phyloP scores from a whole-genome alignment of 2,329 filamentous ascomycete species.

The Bretziella fagacearum region DNA sequence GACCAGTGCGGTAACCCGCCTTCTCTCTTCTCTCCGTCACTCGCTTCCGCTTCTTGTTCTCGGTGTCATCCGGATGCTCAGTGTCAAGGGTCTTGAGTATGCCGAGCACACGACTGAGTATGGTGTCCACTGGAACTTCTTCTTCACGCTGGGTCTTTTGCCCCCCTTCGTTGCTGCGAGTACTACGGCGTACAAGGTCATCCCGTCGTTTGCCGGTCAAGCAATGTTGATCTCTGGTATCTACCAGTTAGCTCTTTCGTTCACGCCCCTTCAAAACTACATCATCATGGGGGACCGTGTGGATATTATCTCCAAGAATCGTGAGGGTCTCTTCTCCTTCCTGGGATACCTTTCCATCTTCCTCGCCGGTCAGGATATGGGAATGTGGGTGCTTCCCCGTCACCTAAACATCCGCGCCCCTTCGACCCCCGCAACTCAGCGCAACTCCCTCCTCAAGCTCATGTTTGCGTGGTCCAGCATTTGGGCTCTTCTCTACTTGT shows the following conservation, averaged over 20 bases:
- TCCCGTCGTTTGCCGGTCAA: conserved; percentile 64
- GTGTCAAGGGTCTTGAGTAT: conserved; percentile 87
- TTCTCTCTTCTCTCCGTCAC: conserved; percentile 55
- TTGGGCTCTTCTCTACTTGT: conserved; percentile 57
- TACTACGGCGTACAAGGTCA: conserved; percentile 49
- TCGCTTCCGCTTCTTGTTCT: conserved; percentile 67
- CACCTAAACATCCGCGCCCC: conserved; percentile 28
- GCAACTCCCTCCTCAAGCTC: conserved; percentile 41
- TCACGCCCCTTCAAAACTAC: conserved; percentile 61
- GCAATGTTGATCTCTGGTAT: conserved; percentile 48
- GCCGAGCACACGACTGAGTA: conserved; percentile 96
- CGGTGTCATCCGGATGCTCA: conserved; percentile 65
- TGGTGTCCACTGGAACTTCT: conserved; percentile 98
- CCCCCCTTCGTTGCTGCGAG: conserved; percentile 79
- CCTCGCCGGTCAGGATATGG: conserved; percentile 69
- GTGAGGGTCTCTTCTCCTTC: conserved; percentile 92
- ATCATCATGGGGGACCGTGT: conserved; percentile 67
- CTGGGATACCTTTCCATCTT: conserved; percentile 84
- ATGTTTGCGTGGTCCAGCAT: conserved; percentile 46
- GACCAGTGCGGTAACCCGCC: conserved; percentile 36
- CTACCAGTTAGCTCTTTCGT: conserved; percentile 65
- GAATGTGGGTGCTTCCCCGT: conserved; percentile 60
- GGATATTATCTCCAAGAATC: conserved; percentile 71
- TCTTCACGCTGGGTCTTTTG: conserved; percentile 82
- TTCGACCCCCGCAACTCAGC: conserved; percentile 25